These are phyloP conservation scores for Acanthamoeba sp. DNA, from an alignment of 208 protist genomes.

Conservation along the genomic window DNA sequence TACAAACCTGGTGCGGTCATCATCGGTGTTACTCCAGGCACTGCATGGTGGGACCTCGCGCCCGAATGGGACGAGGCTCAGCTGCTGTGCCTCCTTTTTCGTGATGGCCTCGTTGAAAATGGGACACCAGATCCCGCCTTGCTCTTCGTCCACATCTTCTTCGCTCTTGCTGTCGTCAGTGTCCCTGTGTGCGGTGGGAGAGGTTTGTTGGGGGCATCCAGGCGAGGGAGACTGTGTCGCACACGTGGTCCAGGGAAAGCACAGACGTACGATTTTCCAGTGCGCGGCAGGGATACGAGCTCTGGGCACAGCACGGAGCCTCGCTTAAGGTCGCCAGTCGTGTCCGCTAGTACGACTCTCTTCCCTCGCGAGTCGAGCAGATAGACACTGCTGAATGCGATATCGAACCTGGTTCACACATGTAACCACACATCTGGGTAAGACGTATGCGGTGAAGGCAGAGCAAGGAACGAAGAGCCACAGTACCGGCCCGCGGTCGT, in stretches of 20 bases:
- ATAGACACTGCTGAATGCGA: constrained; percentile 21
- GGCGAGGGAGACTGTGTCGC: no score
- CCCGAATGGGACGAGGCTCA: neutral
- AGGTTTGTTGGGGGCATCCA: no score
- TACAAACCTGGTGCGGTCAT: neutral
- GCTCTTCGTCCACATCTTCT: constrained; percentile 1
- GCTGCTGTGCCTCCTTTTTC: neutral
- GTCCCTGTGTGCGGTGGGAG: neutral
- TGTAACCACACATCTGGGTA: no score
- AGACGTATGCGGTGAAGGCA: no score
- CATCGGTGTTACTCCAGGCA: neutral
- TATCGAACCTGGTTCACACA: neutral
- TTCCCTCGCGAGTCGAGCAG: neutral
- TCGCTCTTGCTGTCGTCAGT: constrained; percentile 2
- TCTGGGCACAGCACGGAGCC: constrained; percentile 15
- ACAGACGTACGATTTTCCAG: neutral
- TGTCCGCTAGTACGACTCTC: neutral
- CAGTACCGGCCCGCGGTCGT: neutral
- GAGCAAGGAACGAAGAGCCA: no score
- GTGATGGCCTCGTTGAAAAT: neutral
- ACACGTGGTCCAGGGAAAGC: no score
- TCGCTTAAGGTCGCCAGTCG: neutral
- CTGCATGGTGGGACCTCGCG: constrained; percentile 19
- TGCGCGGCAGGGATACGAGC: neutral
- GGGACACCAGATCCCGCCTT: neutral